Percentiles rank a stretch among this genome's conserved stretches.
These are phyloP conservation scores for Limnanthes douglasii DNA, from an alignment of 345 rosid species.

Conservation along the genomic window DNA sequence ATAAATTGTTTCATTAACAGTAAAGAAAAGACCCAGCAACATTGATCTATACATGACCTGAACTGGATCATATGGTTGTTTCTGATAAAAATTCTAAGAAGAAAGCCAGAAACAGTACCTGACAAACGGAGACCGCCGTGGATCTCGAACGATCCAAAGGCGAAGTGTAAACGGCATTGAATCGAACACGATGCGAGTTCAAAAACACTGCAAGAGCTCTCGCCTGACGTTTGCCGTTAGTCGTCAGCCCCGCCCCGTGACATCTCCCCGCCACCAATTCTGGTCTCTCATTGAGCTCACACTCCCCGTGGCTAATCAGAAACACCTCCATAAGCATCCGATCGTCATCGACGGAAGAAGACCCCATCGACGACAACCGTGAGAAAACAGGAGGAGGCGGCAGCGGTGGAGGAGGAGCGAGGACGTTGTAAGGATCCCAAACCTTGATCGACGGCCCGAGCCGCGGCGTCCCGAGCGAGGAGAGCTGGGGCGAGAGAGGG, in stretches of 20 bases:
- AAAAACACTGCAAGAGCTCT: conserved; percentile 84
- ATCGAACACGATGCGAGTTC: conserved; percentile 64
- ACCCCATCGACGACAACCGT: conserved; percentile 19
- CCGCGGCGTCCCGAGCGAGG: conserved; percentile 78
- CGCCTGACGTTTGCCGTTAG: conserved; percentile 76
- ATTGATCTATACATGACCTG: no score
- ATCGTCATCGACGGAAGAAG: conserved; percentile 16
- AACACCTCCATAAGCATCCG: conserved; percentile 38
- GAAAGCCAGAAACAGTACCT: conserved; percentile 22
- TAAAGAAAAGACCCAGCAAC: no score
- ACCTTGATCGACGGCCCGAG: conserved; percentile 85
- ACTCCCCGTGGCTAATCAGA: conserved; percentile 70
- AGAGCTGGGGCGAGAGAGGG: conserved; percentile 84
- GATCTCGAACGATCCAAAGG: conserved; percentile 81
- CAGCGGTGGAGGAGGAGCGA: conserved; percentile 53
- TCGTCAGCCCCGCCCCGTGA: conserved; percentile 44
- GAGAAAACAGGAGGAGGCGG: conserved; percentile 38
- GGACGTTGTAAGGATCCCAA: conserved; percentile 95
- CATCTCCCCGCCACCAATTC: conserved; percentile 81
- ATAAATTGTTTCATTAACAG: no score
- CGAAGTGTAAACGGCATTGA: conserved; percentile 53
- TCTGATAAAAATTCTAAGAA: no score
- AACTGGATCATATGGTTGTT: no score
- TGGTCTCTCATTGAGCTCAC: conserved; percentile 52
- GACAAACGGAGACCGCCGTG: conserved; percentile 68